Percentiles rank a stretch among this genome's conserved stretches.
phyloP scores from a whole-genome alignment of 1,284 basidiomycete species.

The Amylostereum chailletii region DNA sequence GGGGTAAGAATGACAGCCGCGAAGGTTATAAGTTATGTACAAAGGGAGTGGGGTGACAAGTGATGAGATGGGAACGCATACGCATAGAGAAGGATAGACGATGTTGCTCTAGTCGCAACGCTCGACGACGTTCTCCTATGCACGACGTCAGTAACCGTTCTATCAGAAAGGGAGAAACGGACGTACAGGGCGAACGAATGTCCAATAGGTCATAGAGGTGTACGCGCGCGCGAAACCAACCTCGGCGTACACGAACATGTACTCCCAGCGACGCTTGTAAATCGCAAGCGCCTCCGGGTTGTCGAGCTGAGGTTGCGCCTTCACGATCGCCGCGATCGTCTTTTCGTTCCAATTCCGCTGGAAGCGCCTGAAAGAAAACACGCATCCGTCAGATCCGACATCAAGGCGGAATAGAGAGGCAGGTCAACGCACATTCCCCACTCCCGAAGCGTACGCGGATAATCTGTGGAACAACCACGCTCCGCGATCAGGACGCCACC shows the following conservation, averaged over 20 bases:
- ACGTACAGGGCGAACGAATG: slow-evolving; percentile 11
- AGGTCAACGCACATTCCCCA: slow-evolving; percentile 69
- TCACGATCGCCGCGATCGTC: slow-evolving; percentile 3
- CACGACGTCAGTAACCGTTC: background rate
- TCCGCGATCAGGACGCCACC: background rate
- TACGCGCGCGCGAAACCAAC: slow-evolving; percentile 13
- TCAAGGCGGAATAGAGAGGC: no score
- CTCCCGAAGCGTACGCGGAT: slow-evolving; percentile 84
- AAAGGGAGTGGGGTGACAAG: no score
- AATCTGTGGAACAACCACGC: slow-evolving; percentile 37
- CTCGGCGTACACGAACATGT: slow-evolving; percentile 14
- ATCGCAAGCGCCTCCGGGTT: slow-evolving; percentile 4
- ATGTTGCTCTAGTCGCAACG: background rate
- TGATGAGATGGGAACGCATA: no score
- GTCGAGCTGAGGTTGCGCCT: slow-evolving; percentile 7
- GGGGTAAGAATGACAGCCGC: no score
- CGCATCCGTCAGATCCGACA: no score
- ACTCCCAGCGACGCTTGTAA: slow-evolving; percentile 14
- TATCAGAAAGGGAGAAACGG: background rate
- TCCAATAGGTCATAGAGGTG: slow-evolving; percentile 9
- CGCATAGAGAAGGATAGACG: no score
- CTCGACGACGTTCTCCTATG: background rate
- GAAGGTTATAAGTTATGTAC: no score
- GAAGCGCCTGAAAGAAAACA: slow-evolving; percentile 3
- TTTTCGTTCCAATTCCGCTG: slow-evolving; percentile 7